These are phyloP conservation scores for Hymenoscyphus fraxineus DNA, from an alignment of 2,329 filamentous ascomycete genomes.

Conservation along the genomic window DNA sequence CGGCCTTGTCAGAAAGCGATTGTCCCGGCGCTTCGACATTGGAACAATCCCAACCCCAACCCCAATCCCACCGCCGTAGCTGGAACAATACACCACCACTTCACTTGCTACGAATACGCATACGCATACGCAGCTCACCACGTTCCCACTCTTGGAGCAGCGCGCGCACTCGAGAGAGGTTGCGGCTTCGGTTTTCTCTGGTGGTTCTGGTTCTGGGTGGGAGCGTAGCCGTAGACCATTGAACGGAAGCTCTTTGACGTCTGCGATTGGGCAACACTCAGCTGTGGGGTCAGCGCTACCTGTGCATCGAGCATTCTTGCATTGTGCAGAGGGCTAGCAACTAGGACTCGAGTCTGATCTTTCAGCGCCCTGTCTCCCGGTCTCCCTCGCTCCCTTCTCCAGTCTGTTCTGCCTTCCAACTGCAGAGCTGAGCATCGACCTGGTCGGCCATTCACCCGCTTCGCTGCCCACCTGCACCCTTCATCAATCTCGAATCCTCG, in stretches of 20 bases:
- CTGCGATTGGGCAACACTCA: slow-evolving; percentile 20
- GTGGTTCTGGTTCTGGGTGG: neutral
- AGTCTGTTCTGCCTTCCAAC: too few species aligned
- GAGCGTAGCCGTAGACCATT: neutral
- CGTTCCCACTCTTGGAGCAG: neutral
- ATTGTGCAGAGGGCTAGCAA: slow-evolving; percentile 12
- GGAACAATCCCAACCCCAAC: slow-evolving; percentile 9
- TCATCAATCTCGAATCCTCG: slow-evolving; percentile 12
- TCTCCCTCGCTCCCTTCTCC: neutral
- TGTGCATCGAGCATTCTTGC: slow-evolving; percentile 6
- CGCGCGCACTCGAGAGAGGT: neutral
- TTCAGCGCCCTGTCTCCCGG: slow-evolving; percentile 18
- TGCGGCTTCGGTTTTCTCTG: neutral
- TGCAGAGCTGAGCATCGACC: slow-evolving; percentile 16
- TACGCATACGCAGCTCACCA: neutral
- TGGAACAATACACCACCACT: neutral
- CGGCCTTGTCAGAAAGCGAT: neutral
- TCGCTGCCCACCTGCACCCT: too few species aligned
- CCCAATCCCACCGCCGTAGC: neutral
- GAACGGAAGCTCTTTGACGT: slow-evolving; percentile 15
- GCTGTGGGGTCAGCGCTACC: slow-evolving; percentile 24
- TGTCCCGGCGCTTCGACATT: neutral
- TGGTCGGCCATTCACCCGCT: slow-evolving; percentile 17
- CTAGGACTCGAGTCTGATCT: slow-evolving; percentile 22
- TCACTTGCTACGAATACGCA: neutral